Evolutionary conservation across 257 asterid genomes (phyloP).

Genomic region (Verbena officinalis): DNA sequence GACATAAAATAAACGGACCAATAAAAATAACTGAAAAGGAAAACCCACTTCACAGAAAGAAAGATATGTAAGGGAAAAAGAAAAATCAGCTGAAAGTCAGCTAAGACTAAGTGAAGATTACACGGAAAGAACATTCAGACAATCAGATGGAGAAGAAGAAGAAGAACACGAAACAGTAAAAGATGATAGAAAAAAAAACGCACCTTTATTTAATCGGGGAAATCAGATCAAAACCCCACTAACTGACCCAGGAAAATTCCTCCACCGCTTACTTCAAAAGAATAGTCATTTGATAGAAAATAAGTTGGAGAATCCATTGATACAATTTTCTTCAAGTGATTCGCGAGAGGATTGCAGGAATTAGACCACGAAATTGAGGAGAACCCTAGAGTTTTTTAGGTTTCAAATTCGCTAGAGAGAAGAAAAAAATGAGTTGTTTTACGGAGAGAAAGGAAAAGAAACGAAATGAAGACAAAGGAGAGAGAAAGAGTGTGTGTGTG

Average conservation of each 20-base stretch:
- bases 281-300: slow-evolving; percentile 12
- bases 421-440: slow-evolving; percentile 28
- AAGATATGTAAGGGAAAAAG: not conserved
- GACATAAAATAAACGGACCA: slow-evolving; percentile 32
- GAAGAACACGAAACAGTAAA: not conserved
- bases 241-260: slow-evolving; percentile 22
- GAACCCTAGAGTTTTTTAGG: slow-evolving; percentile 43
- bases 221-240: slow-evolving; percentile 35
- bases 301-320: slow-evolving; percentile 2
- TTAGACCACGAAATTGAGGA: slow-evolving; percentile 23
- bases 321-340: not conserved
- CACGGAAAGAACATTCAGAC: not conserved
- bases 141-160: not conserved
- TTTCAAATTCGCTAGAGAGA: slow-evolving; percentile 40
- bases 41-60: slow-evolving; percentile 36
- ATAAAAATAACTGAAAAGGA: slow-evolving; percentile 29
- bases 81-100: slow-evolving; percentile 36
- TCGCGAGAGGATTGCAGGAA: not conserved
- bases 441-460: slow-evolving; percentile 46
- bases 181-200: slow-evolving; percentile 2
- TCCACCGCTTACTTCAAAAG: slow-evolving; percentile 12
- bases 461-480: slow-evolving; percentile 9
- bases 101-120: slow-evolving; percentile 27
- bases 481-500: not conserved
- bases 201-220: slow-evolving; percentile 32